These are phyloP conservation scores for Vigna angularis DNA, from an alignment of 306 rosid species.

Conservation along the genomic window DNA sequence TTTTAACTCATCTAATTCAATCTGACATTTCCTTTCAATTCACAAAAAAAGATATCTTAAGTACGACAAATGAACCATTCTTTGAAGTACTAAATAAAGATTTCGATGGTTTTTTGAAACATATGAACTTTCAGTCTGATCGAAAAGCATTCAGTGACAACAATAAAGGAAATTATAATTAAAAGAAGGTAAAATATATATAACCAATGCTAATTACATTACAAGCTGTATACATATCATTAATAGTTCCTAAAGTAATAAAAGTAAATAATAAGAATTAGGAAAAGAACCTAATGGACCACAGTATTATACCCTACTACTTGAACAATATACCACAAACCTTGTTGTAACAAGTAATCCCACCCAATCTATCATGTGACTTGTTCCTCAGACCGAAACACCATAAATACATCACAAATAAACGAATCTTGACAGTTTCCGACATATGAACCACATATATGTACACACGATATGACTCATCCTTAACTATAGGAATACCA, in stretches of 20 bases:
- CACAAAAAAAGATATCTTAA: not conserved
- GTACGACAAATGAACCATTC: not conserved
- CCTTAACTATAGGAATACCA: slow-evolving; percentile 62
- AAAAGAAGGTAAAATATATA: slow-evolving; percentile 6
- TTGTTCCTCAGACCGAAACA: slow-evolving; percentile 42
- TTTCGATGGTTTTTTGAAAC: too few species aligned
- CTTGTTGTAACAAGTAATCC: slow-evolving; percentile 35
- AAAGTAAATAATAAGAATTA: slow-evolving; percentile 1
- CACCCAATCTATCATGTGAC: slow-evolving; percentile 37
- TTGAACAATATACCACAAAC: slow-evolving; percentile 39
- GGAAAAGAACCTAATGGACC: slow-evolving; percentile 32
- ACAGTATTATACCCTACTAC: slow-evolving; percentile 42
- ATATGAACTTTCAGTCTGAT: not conserved
- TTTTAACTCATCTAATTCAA: not conserved
- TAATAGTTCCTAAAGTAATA: slow-evolving; percentile 29
- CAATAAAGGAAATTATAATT: not conserved
- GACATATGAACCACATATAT: slow-evolving; percentile 30
- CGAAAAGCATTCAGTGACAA: not conserved
- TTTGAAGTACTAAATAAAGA: not conserved
- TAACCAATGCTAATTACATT: slow-evolving; percentile 9
- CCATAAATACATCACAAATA: slow-evolving; percentile 42
- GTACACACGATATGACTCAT: slow-evolving; percentile 8
- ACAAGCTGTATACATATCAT: slow-evolving; percentile 42
- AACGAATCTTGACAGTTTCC: slow-evolving; percentile 38
- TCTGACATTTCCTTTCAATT: not conserved